A percentile compares a stretch with the other conserved stretches of the same genome.
Evolutionary conservation across 1,284 basidiomycete species (phyloP).

Genomic region (Apiotrichum domesticum): DNA sequence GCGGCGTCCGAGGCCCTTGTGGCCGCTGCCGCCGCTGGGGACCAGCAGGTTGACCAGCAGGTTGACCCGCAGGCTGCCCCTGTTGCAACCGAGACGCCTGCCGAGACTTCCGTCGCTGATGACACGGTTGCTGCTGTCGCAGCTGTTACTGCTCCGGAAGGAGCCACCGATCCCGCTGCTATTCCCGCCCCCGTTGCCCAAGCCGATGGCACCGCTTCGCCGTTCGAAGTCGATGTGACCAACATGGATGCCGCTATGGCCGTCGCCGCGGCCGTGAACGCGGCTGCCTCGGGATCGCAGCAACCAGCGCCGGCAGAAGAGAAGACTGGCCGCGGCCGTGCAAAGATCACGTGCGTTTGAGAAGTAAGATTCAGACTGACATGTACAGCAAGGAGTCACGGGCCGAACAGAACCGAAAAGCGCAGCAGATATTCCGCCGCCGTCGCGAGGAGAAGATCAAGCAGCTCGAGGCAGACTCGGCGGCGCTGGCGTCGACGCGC

Average conservation of each 20-base stretch:
- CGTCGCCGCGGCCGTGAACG: background rate
- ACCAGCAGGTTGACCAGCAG: too few species aligned
- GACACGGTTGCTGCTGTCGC: background rate
- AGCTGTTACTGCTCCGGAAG: background rate
- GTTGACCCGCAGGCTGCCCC: too few species aligned
- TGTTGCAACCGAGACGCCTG: too few species aligned
- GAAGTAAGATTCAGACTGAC: background rate
- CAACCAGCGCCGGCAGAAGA: background rate
- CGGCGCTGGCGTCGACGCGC: conserved; percentile 23
- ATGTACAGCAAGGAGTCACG: conserved; percentile 22
- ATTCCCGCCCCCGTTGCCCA: too few species aligned
- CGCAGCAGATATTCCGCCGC: conserved; percentile 43
- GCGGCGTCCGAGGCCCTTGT: background rate
- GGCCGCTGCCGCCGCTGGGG: background rate
- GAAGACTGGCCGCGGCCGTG: background rate
- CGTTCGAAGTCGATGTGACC: too few species aligned
- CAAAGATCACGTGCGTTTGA: conserved; percentile 7
- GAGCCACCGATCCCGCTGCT: background rate
- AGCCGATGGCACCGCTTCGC: too few species aligned
- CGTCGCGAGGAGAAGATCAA: conserved; percentile 44
- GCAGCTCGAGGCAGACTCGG: conserved; percentile 34
- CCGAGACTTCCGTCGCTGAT: too few species aligned
- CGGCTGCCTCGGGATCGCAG: background rate
- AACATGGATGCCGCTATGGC: background rate
- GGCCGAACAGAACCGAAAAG: conserved; percentile 45